Evolutionary conservation across 257 asterid genomes (phyloP).

Genomic region (Nicotiana sylvestris): DNA sequence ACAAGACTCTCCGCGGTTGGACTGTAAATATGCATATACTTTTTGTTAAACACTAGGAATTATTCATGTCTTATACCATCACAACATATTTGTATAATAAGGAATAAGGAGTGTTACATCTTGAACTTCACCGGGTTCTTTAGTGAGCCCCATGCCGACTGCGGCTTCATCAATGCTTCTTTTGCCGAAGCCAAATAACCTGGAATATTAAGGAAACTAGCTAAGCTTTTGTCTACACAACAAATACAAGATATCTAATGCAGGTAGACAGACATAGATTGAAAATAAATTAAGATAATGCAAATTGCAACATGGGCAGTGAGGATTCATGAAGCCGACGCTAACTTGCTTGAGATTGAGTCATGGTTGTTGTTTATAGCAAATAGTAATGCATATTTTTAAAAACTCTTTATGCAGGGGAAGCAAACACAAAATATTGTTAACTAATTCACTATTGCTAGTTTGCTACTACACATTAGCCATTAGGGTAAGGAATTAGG

Average conservation of each 20-base stretch:
- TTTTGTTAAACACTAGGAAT: background rate
- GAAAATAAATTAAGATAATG: background rate
- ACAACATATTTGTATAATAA: background rate
- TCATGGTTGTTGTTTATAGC: too few relatives aligned
- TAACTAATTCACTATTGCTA: background rate
- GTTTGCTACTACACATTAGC: background rate
- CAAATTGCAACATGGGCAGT: background rate
- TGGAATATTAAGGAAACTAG: background rate
- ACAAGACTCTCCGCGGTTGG: constrained; percentile 89
- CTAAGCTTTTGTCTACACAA: background rate
- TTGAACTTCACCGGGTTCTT: constrained; percentile 80
- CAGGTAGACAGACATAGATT: too few relatives aligned
- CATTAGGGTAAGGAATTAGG: background rate
- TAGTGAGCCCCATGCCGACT: constrained; percentile 61
- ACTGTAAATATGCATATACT: constrained; percentile 30
- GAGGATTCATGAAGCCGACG: background rate
- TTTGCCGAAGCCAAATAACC: background rate
- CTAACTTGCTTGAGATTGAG: background rate
- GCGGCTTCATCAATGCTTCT: constrained; percentile 48
- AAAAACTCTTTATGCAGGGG: too few relatives aligned
- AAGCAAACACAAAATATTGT: background rate
- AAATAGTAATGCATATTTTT: too few relatives aligned
- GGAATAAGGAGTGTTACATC: constrained; percentile 35
- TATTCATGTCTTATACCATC: background rate
- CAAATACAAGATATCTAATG: background rate